These are phyloP conservation scores for Macrolepiota albuminosa DNA, from an alignment of 768 basidiomycete species.

Conservation along the genomic window DNA sequence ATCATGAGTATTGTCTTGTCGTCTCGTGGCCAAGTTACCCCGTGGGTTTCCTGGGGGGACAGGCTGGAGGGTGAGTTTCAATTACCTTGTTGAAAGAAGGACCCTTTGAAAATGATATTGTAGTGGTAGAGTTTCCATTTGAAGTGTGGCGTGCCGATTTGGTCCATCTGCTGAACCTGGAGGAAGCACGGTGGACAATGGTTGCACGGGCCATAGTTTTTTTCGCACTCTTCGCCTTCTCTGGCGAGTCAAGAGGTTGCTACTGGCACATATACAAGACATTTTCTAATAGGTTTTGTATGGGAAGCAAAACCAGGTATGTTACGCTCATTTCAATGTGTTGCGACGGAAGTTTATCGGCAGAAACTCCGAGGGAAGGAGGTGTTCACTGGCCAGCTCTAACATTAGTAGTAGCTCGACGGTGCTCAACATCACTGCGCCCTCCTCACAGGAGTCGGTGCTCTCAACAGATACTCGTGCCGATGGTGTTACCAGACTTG, in stretches of 20 bases:
- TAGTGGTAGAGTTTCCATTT: conserved; percentile 27
- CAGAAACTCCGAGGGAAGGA: neutral
- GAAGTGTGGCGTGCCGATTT: conserved; percentile 26
- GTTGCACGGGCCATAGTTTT: conserved; percentile 41
- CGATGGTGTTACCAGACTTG: no score
- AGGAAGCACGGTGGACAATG: conserved; percentile 35
- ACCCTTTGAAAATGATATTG: conserved; percentile 22
- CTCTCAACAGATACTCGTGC: no score
- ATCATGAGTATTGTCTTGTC: conserved; percentile 26
- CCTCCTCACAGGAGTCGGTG: no score
- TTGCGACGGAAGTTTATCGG: neutral
- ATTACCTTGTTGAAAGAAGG: neutral
- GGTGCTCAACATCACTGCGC: neutral
- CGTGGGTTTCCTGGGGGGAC: conserved; percentile 40
- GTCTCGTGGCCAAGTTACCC: conserved; percentile 21
- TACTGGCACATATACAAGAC: conserved; percentile 22
- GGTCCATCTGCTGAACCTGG: conserved; percentile 18
- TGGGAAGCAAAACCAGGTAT: neutral
- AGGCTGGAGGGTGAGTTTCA: conserved; percentile 29
- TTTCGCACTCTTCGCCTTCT: conserved; percentile 57
- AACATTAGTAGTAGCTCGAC: neutral
- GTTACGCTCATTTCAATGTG: neutral
- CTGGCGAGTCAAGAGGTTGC: conserved; percentile 43
- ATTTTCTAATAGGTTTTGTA: neutral
- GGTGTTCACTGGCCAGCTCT: neutral